Percentiles rank a stretch among this genome's conserved stretches.
These are phyloP conservation scores for Pleurotus tuber-regium DNA, from an alignment of 768 basidiomycete species.

Conservation along the genomic window DNA sequence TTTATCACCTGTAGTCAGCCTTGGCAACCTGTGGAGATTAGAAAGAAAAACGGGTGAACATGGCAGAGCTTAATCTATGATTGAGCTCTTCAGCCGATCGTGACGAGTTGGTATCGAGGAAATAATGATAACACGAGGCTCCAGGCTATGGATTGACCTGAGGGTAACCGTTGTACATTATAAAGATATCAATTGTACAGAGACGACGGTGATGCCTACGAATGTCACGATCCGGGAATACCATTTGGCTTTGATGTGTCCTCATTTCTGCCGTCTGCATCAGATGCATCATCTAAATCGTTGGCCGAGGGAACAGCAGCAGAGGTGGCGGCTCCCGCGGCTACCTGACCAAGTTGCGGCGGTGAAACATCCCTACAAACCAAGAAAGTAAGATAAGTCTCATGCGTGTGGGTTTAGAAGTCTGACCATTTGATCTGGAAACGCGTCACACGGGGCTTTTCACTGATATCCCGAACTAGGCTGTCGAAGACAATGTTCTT, in stretches of 20 bases:
- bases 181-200: background rate
- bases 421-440: conserved; percentile 86
- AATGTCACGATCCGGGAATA: conserved; percentile 20
- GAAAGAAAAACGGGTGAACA: too few relatives aligned
- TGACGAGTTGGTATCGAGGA: too few relatives aligned
- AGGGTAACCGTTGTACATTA: background rate
- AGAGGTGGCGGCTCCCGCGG: conserved; percentile 64
- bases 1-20: too few relatives aligned
- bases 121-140: too few relatives aligned
- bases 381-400: background rate
- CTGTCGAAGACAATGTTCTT: conserved; percentile 70
- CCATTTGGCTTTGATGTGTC: conserved; percentile 20
- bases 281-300: conserved; percentile 47
- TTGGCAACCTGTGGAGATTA: too few relatives aligned
- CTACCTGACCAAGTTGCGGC: conserved; percentile 38
- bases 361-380: conserved; percentile 60
- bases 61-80: too few relatives aligned
- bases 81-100: too few relatives aligned
- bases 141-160: background rate
- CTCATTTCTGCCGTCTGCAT: conserved; percentile 26
- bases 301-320: conserved; percentile 75
- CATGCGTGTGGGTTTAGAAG: background rate
- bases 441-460: conserved; percentile 91
- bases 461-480: conserved; percentile 82
- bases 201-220: background rate